Conservation (phyloP, 805 yeast genomes). For the Saccharomycopsis synnaedendra region DNA sequence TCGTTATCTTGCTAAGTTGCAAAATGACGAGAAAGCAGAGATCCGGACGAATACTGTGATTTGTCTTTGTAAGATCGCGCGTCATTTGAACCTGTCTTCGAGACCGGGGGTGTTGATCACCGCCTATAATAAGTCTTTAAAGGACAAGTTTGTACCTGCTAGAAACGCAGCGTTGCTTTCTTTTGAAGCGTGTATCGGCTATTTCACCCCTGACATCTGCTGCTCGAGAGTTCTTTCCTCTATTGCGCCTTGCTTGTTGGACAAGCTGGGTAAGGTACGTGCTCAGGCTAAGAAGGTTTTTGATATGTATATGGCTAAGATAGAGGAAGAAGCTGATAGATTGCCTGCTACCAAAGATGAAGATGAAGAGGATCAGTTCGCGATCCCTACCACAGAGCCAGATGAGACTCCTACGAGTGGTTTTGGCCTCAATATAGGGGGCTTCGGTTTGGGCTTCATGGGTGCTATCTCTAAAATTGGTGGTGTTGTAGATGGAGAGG, state of each 20-base stretch:
- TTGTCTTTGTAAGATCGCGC: slow-evolving; percentile 55
- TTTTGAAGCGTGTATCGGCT: slow-evolving; percentile 49
- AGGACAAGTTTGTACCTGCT: slow-evolving; percentile 68
- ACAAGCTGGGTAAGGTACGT: slow-evolving; percentile 59
- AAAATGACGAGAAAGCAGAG: slow-evolving; percentile 63
- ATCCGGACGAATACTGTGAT: slow-evolving; percentile 70
- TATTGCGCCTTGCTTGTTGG: slow-evolving; percentile 75
- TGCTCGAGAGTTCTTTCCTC: slow-evolving; percentile 76
- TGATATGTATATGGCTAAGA: slow-evolving; percentile 44
- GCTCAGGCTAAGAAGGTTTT: slow-evolving; percentile 60
- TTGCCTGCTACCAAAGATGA: slow-evolving; percentile 21
- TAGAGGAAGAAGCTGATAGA: slow-evolving; percentile 31
- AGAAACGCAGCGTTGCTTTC: slow-evolving; percentile 70
- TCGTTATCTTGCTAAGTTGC: slow-evolving; percentile 71
- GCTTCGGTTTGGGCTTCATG: neutral
- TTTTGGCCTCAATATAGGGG: neutral
- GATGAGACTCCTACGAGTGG: neutral
- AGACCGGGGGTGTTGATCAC: slow-evolving; percentile 73
- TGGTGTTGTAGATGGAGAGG: neutral
- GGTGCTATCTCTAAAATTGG: slow-evolving; percentile 11
- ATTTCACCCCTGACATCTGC: slow-evolving; percentile 62
- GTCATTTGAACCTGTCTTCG: slow-evolving; percentile 36
- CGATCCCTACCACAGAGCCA: neutral
- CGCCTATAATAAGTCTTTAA: slow-evolving; percentile 74
- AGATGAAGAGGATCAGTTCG: slow-evolving; percentile 7